Evolutionary conservation across 139 green algal genomes (phyloP), one percentile per base, ranked within the genome.

Genomic region (Chlorella sp.): DNA sequence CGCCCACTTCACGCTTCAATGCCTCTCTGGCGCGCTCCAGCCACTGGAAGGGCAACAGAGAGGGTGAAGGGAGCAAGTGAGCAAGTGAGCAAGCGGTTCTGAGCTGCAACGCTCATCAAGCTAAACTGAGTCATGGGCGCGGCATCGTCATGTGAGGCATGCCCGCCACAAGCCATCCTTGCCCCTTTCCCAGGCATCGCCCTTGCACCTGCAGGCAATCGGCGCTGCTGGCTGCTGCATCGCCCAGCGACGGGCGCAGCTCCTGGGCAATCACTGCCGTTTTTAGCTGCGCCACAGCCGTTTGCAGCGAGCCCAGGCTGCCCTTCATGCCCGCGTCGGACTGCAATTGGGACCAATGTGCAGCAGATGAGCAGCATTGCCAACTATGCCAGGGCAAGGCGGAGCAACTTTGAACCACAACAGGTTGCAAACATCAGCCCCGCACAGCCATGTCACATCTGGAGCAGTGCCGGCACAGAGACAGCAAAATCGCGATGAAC

Each of bases 251-350:
- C 2, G 81, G 81, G 11, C 56, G 70, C 69, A 80, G 55, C 36
- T 86, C 69, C 38, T 81, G 81, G 18, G 81, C 81, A 28, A 86
- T 55, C 55, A 86, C 36, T 12, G 81, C 81, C 7, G 81, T 80
- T n/a, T 64, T 74, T 2, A 86, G 69, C 69, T 86, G 51, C 13
- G 51, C 81, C 81, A 86, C 56, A 18, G 56, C 69, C 20, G 47
- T 15, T 34, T 86, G 62, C 51, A 86, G 47, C 36, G 69, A 63
- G 18, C 39, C 69, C 70, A 86, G 55, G n/a, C 26, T 63, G 4
- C 21, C 4, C 55, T 41, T 62, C 55, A 74, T 62, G 51, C 69
- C 70, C 36, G 17, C 38, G 28, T 80, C 70, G 20, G 81, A 63
- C 34, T 72, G 57, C 75, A 67, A 41, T 38, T 15, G 1, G 32